Conservation (phyloP, 352 stramenopile species). For the Halophytophthora polymorphica region DNA sequence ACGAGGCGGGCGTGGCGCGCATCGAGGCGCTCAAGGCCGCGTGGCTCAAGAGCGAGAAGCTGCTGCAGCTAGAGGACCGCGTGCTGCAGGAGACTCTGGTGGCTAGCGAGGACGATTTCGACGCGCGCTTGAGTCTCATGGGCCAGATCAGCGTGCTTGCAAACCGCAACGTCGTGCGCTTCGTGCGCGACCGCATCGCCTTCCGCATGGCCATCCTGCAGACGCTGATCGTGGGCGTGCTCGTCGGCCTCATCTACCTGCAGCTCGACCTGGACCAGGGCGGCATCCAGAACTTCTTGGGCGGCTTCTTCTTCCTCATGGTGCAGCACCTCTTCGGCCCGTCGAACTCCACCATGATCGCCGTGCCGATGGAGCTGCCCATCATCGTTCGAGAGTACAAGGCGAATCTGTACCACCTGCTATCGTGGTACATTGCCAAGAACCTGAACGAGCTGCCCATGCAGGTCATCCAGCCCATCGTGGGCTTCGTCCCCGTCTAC, state of each 20-base stretch:
- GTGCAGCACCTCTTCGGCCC: slow-evolving; percentile 36
- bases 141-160: slow-evolving; percentile 32
- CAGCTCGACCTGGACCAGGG: slow-evolving; percentile 36
- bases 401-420: slow-evolving; percentile 29
- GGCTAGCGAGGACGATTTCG: neutral
- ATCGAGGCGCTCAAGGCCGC: slow-evolving; percentile 36
- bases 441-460: slow-evolving; percentile 47
- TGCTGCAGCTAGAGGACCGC: slow-evolving; percentile 5
- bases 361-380: slow-evolving; percentile 39
- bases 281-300: slow-evolving; percentile 42
- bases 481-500: slow-evolving; percentile 35
- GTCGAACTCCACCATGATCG: slow-evolving; percentile 30
- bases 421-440: slow-evolving; percentile 49
- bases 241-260: slow-evolving; percentile 46
- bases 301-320: slow-evolving; percentile 46
- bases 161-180: slow-evolving; percentile 31
- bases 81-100: neutral
- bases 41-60: slow-evolving; percentile 22
- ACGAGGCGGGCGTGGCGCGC: slow-evolving; percentile 23
- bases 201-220: slow-evolving; percentile 26
- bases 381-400: slow-evolving; percentile 45
- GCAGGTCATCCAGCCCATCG: slow-evolving; percentile 41
- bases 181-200: slow-evolving; percentile 31
- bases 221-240: slow-evolving; percentile 28
- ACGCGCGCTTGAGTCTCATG: slow-evolving; percentile 17